Base-by-base conservation (phyloP, 192 early-diverging fungal species). In the Martensiomyces pterosporus region DNA sequence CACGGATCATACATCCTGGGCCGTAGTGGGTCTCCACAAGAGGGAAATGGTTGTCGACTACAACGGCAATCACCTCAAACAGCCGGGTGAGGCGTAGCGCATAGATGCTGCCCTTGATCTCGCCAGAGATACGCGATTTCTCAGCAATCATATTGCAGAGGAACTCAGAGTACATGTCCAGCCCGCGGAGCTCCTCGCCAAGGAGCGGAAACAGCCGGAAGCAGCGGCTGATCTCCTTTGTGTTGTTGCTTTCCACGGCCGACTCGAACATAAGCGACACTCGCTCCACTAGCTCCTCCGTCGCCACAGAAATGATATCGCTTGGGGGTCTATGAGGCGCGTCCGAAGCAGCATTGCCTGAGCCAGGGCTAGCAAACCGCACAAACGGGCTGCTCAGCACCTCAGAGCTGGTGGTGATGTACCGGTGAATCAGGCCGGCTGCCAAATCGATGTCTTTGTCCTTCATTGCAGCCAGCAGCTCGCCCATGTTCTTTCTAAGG, bases 161-260 rank as follows among this genome's bases (percentile, higher is more conserved):
- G 71, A 93, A 96, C 24, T 76, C 69, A 15, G 89, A 82, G 55
- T 92, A 93, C 64, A 82, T 83, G 67, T 95, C 92, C 40, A 98
- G 64, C 13, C 95, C 95, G 21, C 88, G 77, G n/a, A 79, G 75
- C 47, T 86, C 80, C 35, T 88, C 83, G n/a, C 88, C 83, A 8
- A 96, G 76, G 25, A 88, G 52, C 8, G 95, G 92, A 58, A 96
- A 98, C 17, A 96, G 64, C 39, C 90, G 86, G 64, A 98, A 92
- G 49, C 87, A 93, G 24, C 88, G 79, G 19, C 87, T 79, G 41
- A 98, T 91, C 34, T 80, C 80, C 5, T 83, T 74, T 46, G 91
- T 86, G 33, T 90, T 80, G 42, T 73, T 66, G 16, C 51, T 71
- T 29, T 77, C 63, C 0, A 86, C 85, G 0, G 94, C 92, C 3